Conservation (phyloP, 371 early-diverging fungal species). For the Apophysomyces ossiformis region DNA sequence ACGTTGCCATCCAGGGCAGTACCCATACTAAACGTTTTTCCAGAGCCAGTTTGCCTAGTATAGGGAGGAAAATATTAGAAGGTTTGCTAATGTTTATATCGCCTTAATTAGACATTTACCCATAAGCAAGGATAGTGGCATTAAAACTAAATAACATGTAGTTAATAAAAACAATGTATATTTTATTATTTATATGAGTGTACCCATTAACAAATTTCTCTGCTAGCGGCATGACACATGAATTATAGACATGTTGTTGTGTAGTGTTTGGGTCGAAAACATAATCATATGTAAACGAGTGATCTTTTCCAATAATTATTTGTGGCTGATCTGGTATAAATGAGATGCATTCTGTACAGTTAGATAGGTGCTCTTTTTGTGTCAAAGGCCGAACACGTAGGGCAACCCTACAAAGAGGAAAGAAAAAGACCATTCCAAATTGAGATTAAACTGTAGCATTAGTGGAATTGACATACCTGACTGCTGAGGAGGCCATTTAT, state of each 20-base stretch:
- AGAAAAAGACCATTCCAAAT: neutral
- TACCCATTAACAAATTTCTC: conserved; percentile 91
- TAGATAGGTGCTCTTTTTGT: conserved; percentile 74
- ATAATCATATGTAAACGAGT: conserved; percentile 86
- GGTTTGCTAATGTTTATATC: neutral
- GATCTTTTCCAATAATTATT: conserved; percentile 66
- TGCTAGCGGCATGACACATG: conserved; percentile 73
- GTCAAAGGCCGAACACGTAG: conserved; percentile 82
- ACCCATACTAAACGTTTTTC: conserved; percentile 47
- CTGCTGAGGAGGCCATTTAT: conserved; percentile 34
- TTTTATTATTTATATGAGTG: conserved; percentile 12
- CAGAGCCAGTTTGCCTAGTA: conserved; percentile 29
- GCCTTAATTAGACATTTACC: conserved; percentile 15
- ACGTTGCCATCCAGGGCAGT: conserved; percentile 31
- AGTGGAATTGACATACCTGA: conserved; percentile 28
- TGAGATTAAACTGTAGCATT: neutral
- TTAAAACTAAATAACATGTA: conserved; percentile 24
- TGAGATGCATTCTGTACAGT: conserved; percentile 71
- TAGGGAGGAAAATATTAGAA: neutral
- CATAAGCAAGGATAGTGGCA: conserved; percentile 34
- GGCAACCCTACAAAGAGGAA: conserved; percentile 59
- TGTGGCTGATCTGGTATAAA: conserved; percentile 66
- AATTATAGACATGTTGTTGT: conserved; percentile 76
- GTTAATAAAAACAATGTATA: neutral
- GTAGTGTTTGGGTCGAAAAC: conserved; percentile 74